Evolutionary conservation across 1,284 basidiomycete species (phyloP).

Genomic region (Cryptococcus hybrid): DNA sequence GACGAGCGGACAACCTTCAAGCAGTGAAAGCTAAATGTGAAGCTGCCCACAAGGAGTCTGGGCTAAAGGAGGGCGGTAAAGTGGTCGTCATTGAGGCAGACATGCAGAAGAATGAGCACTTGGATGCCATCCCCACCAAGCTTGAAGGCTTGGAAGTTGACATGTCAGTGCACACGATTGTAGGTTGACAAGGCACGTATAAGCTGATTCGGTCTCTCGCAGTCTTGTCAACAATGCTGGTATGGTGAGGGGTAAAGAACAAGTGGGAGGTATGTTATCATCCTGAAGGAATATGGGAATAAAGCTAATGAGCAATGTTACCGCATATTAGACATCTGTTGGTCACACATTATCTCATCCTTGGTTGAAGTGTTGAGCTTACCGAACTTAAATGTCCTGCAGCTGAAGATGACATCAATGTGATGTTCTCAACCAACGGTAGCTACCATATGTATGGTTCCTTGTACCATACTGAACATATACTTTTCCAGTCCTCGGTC

Average conservation of each 20-base stretch:
- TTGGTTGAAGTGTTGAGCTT: no score
- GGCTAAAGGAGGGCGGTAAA: conserved; percentile 22
- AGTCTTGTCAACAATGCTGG: conserved; percentile 52
- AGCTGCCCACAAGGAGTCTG: conserved; percentile 22
- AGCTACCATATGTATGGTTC: neutral
- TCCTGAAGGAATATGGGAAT: no score
- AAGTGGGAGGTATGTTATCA: conserved; percentile 40
- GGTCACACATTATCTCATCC: neutral
- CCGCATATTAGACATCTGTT: neutral
- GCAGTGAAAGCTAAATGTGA: conserved; percentile 32
- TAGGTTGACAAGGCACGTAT: neutral
- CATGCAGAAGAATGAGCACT: conserved; percentile 32
- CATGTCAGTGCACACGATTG: conserved; percentile 27
- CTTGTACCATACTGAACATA: neutral
- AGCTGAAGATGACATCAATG: conserved; percentile 44
- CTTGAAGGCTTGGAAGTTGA: conserved; percentile 37
- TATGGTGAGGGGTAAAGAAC: conserved; percentile 46
- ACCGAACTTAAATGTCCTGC: neutral
- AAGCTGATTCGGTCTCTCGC: neutral
- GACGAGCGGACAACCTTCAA: conserved; percentile 35
- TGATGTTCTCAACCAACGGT: conserved; percentile 87
- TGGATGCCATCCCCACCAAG: conserved; percentile 30
- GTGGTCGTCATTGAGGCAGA: conserved; percentile 41
- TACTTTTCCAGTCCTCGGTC: conserved; percentile 31
- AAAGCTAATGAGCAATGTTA: neutral